Evolutionary conservation across 2,329 filamentous ascomycete species (phyloP).

Genomic region (Camillea tinctor): DNA sequence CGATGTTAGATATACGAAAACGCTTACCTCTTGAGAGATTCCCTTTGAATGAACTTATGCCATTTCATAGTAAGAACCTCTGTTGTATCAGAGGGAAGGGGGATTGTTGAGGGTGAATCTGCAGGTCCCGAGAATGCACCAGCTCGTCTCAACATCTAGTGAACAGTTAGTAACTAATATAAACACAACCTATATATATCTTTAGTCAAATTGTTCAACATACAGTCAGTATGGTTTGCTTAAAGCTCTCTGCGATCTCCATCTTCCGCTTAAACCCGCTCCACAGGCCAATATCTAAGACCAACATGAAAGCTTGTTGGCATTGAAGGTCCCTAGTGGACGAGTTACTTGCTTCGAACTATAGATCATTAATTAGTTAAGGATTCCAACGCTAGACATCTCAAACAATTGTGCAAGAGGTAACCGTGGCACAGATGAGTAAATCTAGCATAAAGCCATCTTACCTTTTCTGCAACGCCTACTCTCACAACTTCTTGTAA

Average conservation of each 20-base stretch:
- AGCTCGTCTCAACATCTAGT: conserved; percentile 50
- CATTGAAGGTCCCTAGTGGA: conserved; percentile 50
- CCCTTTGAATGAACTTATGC: conserved; percentile 25
- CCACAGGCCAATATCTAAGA: conserved; percentile 55
- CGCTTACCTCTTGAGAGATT: conserved; percentile 28
- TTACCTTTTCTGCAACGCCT: conserved; percentile 30
- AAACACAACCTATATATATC: neutral
- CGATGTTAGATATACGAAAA: neutral
- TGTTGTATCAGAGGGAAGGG: conserved; percentile 18
- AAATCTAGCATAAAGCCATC: conserved; percentile 2
- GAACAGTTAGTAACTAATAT: neutral
- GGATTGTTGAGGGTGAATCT: conserved; percentile 19
- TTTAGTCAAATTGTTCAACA: neutral
- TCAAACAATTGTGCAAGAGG: too few species aligned
- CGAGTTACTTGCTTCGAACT: conserved; percentile 49
- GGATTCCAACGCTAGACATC: too few species aligned
- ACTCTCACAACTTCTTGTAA: conserved; percentile 45
- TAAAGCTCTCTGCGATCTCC: conserved; percentile 58
- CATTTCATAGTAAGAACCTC: conserved; percentile 26
- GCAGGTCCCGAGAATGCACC: conserved; percentile 26
- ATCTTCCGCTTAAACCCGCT: conserved; percentile 58
- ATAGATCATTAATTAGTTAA: conserved; percentile 6
- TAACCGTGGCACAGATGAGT: neutral
- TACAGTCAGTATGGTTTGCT: conserved; percentile 50
- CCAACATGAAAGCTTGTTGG: conserved; percentile 49